These are phyloP conservation scores for Sordariomycetes sp. DNA, from an alignment of 2,329 filamentous ascomycete genomes.

Conservation along the genomic window DNA sequence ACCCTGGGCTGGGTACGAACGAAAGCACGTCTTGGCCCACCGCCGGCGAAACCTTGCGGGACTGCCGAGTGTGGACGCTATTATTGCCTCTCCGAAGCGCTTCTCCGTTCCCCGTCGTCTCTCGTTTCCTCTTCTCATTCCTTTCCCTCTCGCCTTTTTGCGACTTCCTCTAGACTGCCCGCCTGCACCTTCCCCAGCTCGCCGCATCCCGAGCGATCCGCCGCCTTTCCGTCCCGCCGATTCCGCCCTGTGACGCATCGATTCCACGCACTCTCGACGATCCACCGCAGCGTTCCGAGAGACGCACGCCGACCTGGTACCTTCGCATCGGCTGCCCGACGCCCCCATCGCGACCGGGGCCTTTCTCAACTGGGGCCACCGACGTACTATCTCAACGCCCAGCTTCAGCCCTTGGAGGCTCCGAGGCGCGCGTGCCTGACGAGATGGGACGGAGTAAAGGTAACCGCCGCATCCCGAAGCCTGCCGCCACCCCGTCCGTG, in stretches of 20 bases:
- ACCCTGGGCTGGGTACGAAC: no score
- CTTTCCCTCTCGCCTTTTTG: background rate
- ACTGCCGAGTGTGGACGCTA: background rate
- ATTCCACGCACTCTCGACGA: background rate
- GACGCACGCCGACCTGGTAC: background rate
- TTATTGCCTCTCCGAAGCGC: background rate
- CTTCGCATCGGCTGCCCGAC: background rate
- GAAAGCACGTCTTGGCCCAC: background rate
- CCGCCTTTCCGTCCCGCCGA: background rate
- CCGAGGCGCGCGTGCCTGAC: background rate
- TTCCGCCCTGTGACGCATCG: background rate
- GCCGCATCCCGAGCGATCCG: background rate
- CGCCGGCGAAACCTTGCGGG: conserved; percentile 2
- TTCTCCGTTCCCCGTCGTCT: background rate
- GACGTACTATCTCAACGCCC: background rate
- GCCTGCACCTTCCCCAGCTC: background rate
- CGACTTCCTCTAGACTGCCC: background rate
- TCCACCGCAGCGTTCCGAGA: background rate
- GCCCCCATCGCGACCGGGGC: background rate
- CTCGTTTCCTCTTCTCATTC: background rate
- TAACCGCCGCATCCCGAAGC: background rate
- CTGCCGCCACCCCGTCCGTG: background rate
- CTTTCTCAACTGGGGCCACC: background rate
- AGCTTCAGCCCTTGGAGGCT: background rate
- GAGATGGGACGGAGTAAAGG: conserved; percentile 2